These are phyloP conservation scores for Phytophthora sojae DNA, from an alignment of 352 stramenopile genomes.

Conservation along the genomic window DNA sequence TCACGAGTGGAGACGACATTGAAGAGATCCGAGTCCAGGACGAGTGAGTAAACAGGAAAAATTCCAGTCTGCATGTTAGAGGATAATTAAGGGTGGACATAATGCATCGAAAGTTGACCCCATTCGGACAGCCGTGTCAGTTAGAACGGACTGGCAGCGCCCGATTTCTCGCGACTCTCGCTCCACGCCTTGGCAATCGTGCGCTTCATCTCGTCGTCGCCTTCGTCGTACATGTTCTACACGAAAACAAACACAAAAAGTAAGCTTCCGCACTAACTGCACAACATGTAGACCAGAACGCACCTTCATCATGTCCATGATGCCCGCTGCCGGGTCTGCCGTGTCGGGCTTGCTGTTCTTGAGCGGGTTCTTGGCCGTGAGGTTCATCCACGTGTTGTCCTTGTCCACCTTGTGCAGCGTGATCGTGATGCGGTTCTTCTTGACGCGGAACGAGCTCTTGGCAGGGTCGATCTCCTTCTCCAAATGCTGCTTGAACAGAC, in stretches of 20 bases:
- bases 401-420: slow-evolving; percentile 80
- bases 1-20: slow-evolving; percentile 62
- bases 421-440: slow-evolving; percentile 89
- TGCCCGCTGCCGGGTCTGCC: slow-evolving; percentile 78
- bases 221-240: slow-evolving; percentile 91
- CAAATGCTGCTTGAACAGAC: slow-evolving; percentile 77
- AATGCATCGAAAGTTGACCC: slow-evolving; percentile 15
- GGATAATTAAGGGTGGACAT: slow-evolving; percentile 27
- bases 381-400: slow-evolving; percentile 81
- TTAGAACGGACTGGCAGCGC: slow-evolving; percentile 38
- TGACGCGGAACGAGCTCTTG: slow-evolving; percentile 84
- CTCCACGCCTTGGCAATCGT: slow-evolving; percentile 91
- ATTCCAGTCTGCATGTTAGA: slow-evolving; percentile 36
- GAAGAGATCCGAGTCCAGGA: slow-evolving; percentile 50
- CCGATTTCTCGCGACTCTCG: slow-evolving; percentile 82
- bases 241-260: background rate
- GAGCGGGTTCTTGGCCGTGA: slow-evolving; percentile 84
- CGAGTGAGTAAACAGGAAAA: slow-evolving; percentile 25
- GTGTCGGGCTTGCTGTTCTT: slow-evolving; percentile 56
- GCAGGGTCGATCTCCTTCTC: slow-evolving; percentile 84
- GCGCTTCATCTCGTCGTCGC: slow-evolving; percentile 90
- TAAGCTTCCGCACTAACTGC: background rate
- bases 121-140: slow-evolving; percentile 1
- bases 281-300: background rate
- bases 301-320: slow-evolving; percentile 94